Conservation (phyloP, 2,329 filamentous ascomycete genomes). For the Plectosphaerella cucumerina region DNA sequence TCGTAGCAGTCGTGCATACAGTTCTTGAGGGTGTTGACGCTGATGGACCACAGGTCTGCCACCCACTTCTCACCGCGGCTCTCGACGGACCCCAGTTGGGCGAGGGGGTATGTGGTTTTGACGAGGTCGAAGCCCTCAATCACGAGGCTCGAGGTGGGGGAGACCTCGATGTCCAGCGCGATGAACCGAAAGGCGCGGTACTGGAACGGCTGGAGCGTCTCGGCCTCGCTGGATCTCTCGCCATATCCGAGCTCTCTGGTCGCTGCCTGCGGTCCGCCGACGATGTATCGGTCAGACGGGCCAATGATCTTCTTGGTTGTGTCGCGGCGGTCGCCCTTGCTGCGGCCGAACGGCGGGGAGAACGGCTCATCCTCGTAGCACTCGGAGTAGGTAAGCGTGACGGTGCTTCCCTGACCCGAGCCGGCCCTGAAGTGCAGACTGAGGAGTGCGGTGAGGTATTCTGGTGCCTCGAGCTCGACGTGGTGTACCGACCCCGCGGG, state of each 20-base stretch:
- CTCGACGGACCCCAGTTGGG: slow-evolving; percentile 6
- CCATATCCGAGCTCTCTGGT: no score
- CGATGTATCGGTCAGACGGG: neutral
- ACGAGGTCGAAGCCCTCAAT: slow-evolving; percentile 7
- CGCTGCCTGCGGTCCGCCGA: neutral
- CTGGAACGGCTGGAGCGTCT: slow-evolving; percentile 12
- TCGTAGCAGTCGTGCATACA: slow-evolving; percentile 25
- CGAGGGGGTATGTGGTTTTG: slow-evolving; percentile 9
- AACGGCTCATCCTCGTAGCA: slow-evolving; percentile 4
- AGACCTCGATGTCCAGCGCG: slow-evolving; percentile 5
- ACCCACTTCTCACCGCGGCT: neutral
- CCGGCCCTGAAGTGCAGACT: neutral
- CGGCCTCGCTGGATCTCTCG: neutral
- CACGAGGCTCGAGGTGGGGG: neutral
- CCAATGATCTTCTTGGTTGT: slow-evolving; percentile 1
- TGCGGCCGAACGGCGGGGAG: neutral
- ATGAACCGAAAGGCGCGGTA: slow-evolving; percentile 12
- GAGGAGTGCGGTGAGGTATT: neutral
- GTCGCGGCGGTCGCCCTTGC: slow-evolving; percentile 1
- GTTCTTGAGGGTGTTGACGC: slow-evolving; percentile 16
- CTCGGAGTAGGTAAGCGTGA: slow-evolving; percentile 3
- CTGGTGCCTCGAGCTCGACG: neutral
- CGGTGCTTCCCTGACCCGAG: neutral
- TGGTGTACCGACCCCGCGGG: neutral
- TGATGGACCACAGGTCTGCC: slow-evolving; percentile 17